phyloP scores from a whole-genome alignment of 306 rosid genomes.

The Glycine latifolia region DNA sequence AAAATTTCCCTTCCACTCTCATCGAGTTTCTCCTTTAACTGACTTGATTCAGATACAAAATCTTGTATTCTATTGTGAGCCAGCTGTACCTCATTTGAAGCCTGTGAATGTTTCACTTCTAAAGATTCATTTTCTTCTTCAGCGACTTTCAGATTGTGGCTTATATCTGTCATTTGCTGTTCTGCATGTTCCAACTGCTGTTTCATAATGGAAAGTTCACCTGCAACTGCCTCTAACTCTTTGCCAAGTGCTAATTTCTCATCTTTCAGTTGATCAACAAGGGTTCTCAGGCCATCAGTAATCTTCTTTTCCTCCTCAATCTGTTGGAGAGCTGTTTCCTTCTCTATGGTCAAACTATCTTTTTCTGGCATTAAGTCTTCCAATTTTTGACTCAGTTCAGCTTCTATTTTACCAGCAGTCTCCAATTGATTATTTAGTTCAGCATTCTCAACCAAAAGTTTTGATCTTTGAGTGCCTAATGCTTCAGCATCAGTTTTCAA shows the following conservation, averaged over 20 bases:
- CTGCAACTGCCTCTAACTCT: slow-evolving; percentile 63
- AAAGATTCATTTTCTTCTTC: slow-evolving; percentile 72
- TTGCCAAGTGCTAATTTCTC: slow-evolving; percentile 61
- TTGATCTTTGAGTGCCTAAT: slow-evolving; percentile 58
- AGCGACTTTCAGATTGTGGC: slow-evolving; percentile 55
- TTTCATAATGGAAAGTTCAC: slow-evolving; percentile 59
- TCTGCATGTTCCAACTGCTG: slow-evolving; percentile 65
- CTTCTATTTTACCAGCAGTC: slow-evolving; percentile 61
- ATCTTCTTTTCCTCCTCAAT: slow-evolving; percentile 67
- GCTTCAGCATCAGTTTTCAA: slow-evolving; percentile 70
- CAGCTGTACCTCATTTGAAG: slow-evolving; percentile 61
- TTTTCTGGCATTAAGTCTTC: slow-evolving; percentile 53
- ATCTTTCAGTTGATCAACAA: slow-evolving; percentile 60
- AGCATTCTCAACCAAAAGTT: slow-evolving; percentile 63
- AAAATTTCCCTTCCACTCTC: slow-evolving; percentile 64
- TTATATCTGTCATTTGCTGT: slow-evolving; percentile 56
- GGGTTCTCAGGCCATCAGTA: slow-evolving; percentile 54
- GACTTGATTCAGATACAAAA: slow-evolving; percentile 55
- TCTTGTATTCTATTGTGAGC: slow-evolving; percentile 61
- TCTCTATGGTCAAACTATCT: slow-evolving; percentile 54
- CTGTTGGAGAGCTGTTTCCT: slow-evolving; percentile 56
- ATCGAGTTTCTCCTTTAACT: slow-evolving; percentile 60
- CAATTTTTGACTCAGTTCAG: slow-evolving; percentile 58
- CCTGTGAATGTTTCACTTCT: slow-evolving; percentile 59
- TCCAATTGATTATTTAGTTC: slow-evolving; percentile 61